phyloP scores from a whole-genome alignment of 2,329 filamentous ascomycete genomes.

The Magnaporthales sp. region DNA sequence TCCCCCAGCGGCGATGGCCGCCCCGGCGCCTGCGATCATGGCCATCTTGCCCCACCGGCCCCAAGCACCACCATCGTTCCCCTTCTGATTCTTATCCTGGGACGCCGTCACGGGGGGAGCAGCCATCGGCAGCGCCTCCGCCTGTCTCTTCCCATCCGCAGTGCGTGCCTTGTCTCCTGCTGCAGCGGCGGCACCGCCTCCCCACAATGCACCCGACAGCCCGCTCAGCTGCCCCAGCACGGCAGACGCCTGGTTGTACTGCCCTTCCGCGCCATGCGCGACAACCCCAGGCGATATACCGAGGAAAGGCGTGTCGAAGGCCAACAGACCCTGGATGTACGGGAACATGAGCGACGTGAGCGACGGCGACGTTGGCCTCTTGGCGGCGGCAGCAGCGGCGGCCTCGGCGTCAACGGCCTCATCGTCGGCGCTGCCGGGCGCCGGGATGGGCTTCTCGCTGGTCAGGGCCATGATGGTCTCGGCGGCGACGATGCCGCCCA shows the following conservation, averaged over 20 bases:
- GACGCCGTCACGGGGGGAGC: conserved; percentile 27
- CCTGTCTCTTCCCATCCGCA: conserved; percentile 24
- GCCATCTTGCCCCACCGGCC: conserved; percentile 78
- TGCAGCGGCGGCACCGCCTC: conserved; percentile 30
- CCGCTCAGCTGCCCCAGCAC: conserved; percentile 60
- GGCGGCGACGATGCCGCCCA: conserved; percentile 89
- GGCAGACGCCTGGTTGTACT: conserved; percentile 66
- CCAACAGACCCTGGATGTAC: conserved; percentile 80
- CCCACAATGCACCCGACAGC: conserved; percentile 61
- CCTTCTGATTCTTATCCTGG: conserved; percentile 24
- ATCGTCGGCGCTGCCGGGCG: conserved; percentile 17
- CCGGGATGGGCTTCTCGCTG: conserved; percentile 41
- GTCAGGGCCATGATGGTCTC: conserved; percentile 72
- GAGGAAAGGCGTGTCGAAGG: conserved; percentile 90
- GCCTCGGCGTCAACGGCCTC: conserved; percentile 18
- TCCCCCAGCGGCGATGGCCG: conserved; percentile 71
- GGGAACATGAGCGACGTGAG: conserved; percentile 78
- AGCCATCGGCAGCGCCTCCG: conserved; percentile 25
- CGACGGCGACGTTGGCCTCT: conserved; percentile 16
- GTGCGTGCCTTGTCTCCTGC: conserved; percentile 10
- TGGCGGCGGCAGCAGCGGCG: conserved; percentile 28
- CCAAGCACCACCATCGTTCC: conserved; percentile 38
- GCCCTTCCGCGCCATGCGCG: conserved; percentile 78
- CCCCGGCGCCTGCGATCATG: conserved; percentile 76
- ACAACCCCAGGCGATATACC: conserved; percentile 75